These are phyloP conservation scores for Flaveria floridana DNA, from an alignment of 140 eudicot genomes.

Conservation along the genomic window DNA sequence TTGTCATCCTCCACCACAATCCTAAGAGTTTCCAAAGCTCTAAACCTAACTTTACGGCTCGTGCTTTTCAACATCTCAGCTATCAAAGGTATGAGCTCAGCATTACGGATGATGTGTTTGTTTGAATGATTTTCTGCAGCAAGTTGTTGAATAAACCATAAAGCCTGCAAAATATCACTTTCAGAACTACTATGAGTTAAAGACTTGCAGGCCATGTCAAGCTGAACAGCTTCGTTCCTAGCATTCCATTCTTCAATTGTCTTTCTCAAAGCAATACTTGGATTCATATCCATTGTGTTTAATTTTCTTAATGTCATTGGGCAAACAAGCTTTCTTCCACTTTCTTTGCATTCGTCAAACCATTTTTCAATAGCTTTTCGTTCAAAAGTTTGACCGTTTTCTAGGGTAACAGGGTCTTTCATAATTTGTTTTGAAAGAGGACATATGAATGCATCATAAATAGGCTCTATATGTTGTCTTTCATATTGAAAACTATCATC, in stretches of 20 bases:
- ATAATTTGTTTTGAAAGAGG: constrained; percentile 80
- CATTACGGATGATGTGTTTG: constrained; percentile 57
- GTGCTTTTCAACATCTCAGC: constrained; percentile 67
- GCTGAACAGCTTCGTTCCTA: constrained; percentile 82
- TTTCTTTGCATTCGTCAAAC: constrained; percentile 73
- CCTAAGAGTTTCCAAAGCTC: constrained; percentile 75
- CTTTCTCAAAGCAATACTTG: constrained; percentile 74
- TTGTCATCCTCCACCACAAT: constrained; percentile 68
- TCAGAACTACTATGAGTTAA: constrained; percentile 55
- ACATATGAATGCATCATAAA: constrained; percentile 82
- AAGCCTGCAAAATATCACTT: constrained; percentile 59
- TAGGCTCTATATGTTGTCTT: constrained; percentile 62
- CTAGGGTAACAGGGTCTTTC: constrained; percentile 83
- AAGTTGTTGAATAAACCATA: constrained; percentile 59
- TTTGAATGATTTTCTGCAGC: constrained; percentile 47
- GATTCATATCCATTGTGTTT: constrained; percentile 63
- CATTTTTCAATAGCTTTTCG: constrained; percentile 89
- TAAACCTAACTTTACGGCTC: constrained; percentile 60
- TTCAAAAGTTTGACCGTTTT: constrained; percentile 80
- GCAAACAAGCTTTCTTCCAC: constrained; percentile 64
- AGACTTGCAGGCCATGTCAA: constrained; percentile 73
- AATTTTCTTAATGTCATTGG: constrained; percentile 66
- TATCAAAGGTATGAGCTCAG: constrained; percentile 64
- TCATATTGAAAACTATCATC: constrained; percentile 75
- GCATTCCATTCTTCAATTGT: constrained; percentile 96